Base-by-base conservation (phyloP, 164 flowering plant species). In the Vitis riparia region DNA sequence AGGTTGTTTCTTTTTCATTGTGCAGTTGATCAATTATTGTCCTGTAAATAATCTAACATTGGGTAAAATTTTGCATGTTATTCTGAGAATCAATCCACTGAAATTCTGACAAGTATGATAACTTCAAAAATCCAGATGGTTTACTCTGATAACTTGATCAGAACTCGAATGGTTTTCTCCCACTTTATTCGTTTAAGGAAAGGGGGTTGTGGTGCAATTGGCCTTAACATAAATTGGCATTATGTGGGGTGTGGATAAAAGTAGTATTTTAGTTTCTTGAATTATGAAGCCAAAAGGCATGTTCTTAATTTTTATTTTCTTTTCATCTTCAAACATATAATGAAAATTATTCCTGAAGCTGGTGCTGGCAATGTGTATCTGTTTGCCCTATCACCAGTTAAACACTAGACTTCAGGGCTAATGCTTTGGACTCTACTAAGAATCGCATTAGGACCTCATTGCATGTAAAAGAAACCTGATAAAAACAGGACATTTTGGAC, bases 1-100 rank as follows among this genome's bases (percentile, higher is more conserved):
- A 96, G 99, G 99, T 96, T 15, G 16, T 67, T 52, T 57, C 2
- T 51, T 23, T 71, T 58, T 49, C 49, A 37, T 44, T 13, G 2
- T 51, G 13, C 48, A 59, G 17, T 14, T 49, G 7, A 3, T 9
- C 29, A 37, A 9, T 13, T 50, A 11, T 27, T 27, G 11, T 29
- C 29, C 51, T 47, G 55, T 47, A 27, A 63, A 63, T 15, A 16
- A 11, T 51, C 2, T 49, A 10, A 30, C 5, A 8, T 30, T 32
- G n/a, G 27, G 9, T 32, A 5, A 13, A 11, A 9, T 14, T n/a
- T 0, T 32, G 19, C 50, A 61, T 61, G 9, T 37, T 14, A 7
- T 61, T 61, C 49, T 61, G 15, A 14, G 50, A 8, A 17, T 61
- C 64, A 61, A 61, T 14, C 9, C 64, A 32, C n/a, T 30, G 56